These are phyloP conservation scores for Elsinoe australis DNA, from an alignment of 2,329 filamentous ascomycete species.

Conservation along the genomic window DNA sequence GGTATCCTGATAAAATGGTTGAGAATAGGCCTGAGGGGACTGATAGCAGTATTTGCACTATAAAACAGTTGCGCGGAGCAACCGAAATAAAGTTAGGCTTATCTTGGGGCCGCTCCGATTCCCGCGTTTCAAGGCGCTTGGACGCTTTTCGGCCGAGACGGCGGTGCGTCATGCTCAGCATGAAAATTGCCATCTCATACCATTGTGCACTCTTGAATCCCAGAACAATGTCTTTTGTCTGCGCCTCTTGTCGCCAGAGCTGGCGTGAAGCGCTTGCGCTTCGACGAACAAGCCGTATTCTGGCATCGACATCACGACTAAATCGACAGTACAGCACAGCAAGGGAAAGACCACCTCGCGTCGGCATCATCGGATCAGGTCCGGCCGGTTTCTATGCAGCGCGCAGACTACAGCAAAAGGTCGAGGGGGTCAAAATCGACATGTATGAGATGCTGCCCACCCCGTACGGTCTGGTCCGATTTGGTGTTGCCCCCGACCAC, in stretches of 20 bases:
- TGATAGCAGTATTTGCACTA: conserved; percentile 4
- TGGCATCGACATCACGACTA: neutral
- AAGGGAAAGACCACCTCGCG: conserved; percentile 51
- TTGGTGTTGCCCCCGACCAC: conserved; percentile 96
- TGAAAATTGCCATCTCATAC: neutral
- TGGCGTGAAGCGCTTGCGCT: neutral
- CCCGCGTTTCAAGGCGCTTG: neutral
- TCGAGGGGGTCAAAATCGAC: conserved; percentile 67
- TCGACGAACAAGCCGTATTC: neutral
- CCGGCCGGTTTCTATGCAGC: conserved; percentile 95
- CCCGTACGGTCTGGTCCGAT: conserved; percentile 84
- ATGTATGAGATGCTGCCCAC: conserved; percentile 96
- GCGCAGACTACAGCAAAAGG: conserved; percentile 70
- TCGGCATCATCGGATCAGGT: conserved; percentile 87
- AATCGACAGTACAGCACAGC: conserved; percentile 24
- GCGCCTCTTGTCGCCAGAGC: conserved; percentile 7
- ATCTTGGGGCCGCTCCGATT: conserved; percentile 1
- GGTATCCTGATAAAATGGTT: neutral
- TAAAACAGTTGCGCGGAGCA: conserved; percentile 9
- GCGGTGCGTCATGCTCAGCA: neutral
- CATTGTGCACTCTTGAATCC: neutral
- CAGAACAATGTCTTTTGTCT: conserved; percentile 10
- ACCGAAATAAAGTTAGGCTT: conserved; percentile 12
- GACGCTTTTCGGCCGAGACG: neutral
- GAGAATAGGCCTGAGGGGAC: neutral